A percentile compares a stretch with the other conserved stretches of the same genome.
Evolutionary conservation across 2,329 filamentous ascomycete species (phyloP).

Genomic region (Xylariaceae sp.): DNA sequence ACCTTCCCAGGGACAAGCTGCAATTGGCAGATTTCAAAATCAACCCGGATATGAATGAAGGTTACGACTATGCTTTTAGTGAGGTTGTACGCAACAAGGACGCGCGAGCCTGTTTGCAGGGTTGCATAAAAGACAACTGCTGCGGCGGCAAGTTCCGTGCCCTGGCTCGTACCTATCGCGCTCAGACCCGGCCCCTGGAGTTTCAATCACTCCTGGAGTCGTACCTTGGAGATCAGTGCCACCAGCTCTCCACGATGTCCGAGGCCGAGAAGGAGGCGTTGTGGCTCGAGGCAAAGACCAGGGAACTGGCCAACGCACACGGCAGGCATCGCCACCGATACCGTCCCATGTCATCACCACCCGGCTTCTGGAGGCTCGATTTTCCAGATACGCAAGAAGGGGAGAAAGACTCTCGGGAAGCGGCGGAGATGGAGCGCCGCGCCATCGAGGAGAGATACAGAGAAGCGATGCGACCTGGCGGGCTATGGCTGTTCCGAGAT

Average conservation of each 20-base stretch:
- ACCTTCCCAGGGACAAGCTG: conserved; percentile 52
- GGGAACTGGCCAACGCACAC: conserved; percentile 65
- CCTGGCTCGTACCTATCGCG: conserved; percentile 53
- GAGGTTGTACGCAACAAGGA: conserved; percentile 68
- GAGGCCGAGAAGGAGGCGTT: conserved; percentile 57
- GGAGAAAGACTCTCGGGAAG: conserved; percentile 58
- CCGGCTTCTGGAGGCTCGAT: conserved; percentile 85
- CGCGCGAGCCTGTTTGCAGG: conserved; percentile 64
- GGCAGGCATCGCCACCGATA: conserved; percentile 75
- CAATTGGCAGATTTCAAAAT: conserved; percentile 72
- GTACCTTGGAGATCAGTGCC: conserved; percentile 53
- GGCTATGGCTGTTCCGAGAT: conserved; percentile 76
- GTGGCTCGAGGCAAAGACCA: conserved; percentile 70
- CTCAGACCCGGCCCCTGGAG: conserved; percentile 25
- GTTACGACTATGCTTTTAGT: conserved; percentile 64
- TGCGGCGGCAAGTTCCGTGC: conserved; percentile 67
- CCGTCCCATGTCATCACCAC: conserved; percentile 66
- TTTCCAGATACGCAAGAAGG: conserved; percentile 86
- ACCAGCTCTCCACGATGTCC: conserved; percentile 53
- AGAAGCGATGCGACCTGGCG: conserved; percentile 73
- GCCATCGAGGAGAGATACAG: conserved; percentile 68
- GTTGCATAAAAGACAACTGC: conserved; percentile 70
- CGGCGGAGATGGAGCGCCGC: conserved; percentile 55
- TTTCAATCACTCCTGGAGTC: conserved; percentile 44
- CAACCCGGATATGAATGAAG: conserved; percentile 67